Evolutionary conservation across 768 basidiomycete species (phyloP).

Genomic region (Lactarius akahatsu): DNA sequence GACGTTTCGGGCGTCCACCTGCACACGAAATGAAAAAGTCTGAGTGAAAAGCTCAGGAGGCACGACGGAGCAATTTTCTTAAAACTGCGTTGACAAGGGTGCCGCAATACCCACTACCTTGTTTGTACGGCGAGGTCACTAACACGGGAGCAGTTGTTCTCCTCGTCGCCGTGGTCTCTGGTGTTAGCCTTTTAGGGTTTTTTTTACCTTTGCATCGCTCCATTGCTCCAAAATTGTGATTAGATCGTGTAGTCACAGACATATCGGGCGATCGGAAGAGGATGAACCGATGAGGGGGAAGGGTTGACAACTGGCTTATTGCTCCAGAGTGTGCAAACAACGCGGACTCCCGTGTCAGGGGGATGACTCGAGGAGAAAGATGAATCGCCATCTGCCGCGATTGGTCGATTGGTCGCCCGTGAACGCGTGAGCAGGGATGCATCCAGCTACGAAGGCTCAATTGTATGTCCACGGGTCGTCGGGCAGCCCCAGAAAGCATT

Average conservation of each 20-base stretch:
- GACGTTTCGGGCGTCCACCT: no score
- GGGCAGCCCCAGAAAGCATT: background rate
- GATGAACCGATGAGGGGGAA: background rate
- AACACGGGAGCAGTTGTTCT: background rate
- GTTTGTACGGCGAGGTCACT: background rate
- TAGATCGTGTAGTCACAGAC: background rate
- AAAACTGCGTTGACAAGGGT: slow-evolving; percentile 3
- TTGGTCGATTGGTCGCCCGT: background rate
- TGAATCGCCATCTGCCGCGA: background rate
- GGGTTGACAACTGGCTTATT: background rate
- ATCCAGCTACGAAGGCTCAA: background rate
- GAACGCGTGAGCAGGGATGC: background rate
- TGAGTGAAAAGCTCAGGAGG: background rate
- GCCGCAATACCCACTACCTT: background rate
- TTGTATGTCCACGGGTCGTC: background rate
- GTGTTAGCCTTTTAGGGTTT: background rate
- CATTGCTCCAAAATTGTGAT: background rate
- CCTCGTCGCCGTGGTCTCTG: background rate
- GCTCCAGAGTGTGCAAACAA: background rate
- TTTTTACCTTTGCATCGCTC: background rate
- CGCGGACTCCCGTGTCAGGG: background rate
- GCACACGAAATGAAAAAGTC: no score
- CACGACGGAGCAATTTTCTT: background rate
- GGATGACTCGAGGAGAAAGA: background rate
- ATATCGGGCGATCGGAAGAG: slow-evolving; percentile 1